A percentile compares a stretch with the other conserved stretches of the same genome.
Evolutionary conservation across 192 early-diverging fungal species (phyloP).

Genomic region (Endogone sp.): DNA sequence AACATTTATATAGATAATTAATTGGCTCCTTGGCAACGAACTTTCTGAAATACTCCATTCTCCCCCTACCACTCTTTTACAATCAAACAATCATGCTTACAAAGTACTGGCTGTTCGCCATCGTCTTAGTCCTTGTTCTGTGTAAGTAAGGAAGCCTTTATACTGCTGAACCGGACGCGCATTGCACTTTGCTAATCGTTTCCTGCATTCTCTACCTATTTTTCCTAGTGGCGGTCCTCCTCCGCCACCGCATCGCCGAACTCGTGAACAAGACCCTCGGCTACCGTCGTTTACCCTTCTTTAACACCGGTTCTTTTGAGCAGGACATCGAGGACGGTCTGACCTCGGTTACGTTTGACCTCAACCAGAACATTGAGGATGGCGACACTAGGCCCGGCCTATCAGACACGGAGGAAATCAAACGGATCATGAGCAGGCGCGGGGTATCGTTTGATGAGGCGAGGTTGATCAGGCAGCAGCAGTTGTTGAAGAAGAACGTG

Average conservation of each 20-base stretch:
- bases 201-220: background rate
- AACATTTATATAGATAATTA: too few species aligned
- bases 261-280: constrained; percentile 22
- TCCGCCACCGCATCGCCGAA: constrained; percentile 9
- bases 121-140: background rate
- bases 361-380: constrained; percentile 43
- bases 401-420: constrained; percentile 48
- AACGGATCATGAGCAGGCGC: constrained; percentile 49
- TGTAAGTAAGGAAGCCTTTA: background rate
- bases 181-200: background rate
- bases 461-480: constrained; percentile 48
- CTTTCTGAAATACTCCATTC: too few species aligned
- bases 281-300: constrained; percentile 46
- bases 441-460: constrained; percentile 55
- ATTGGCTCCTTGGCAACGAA: too few species aligned
- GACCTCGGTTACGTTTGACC: constrained; percentile 50
- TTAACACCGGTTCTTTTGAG: constrained; percentile 40
- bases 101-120: constrained; percentile 3
- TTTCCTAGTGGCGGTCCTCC: background rate
- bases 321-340: constrained; percentile 53
- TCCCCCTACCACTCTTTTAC: constrained; percentile 14
- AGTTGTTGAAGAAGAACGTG: constrained; percentile 48
- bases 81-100: background rate
- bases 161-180: too few species aligned
- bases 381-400: constrained; percentile 48